Evolutionary conservation across 495 filamentous ascomycete genomes (phyloP), one percentile per base, ranked within the genome.

Genomic region (Neurospora terricola): DNA sequence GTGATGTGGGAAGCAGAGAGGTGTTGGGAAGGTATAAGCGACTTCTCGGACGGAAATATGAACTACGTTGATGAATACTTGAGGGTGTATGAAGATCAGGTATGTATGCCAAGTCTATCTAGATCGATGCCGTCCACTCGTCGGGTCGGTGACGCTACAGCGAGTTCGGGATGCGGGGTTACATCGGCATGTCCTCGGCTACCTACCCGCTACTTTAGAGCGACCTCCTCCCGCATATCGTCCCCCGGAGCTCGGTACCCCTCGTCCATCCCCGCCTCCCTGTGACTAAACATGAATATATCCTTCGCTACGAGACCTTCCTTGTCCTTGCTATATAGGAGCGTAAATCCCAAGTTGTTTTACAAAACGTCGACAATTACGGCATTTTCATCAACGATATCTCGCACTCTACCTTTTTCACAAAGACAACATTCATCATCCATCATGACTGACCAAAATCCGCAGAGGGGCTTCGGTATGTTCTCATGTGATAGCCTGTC

Each of bases 391-490:
- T 62, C 38, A 1, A 7, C 36, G 10, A 62, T 59, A 14, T 59
- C 42, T 4, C 14, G 5, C 12, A 16, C 0, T 8, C 1, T 9
- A 16, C 7, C 54, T 8, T 3, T 36, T 18, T 3, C 27, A 1
- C 54, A 66, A n/a, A 3, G 1, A 30, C 40, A 21, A 48, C 14
- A 6, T 12, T 69, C 34, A 16, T 69, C 34, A 16, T 71, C 70
- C 72, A 78, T 72, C 4, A 82, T 82, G 78, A 43, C 77, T 23
- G 76, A 74, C 70, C 69, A 75, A 70, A 71, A 75, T 23, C 81
- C 82, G 34, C 74, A 80, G 59, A 79, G 79, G 70, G 79, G 81
- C 30, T 79, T 86, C 43, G 76, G 85, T 87, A 75, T 72, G 85
- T 79, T 40, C 2, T 0, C 11, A 14, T 30, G 5, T 27, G 27